Conservation (phyloP, 345 rosid species). For the Gossypium australe region DNA sequence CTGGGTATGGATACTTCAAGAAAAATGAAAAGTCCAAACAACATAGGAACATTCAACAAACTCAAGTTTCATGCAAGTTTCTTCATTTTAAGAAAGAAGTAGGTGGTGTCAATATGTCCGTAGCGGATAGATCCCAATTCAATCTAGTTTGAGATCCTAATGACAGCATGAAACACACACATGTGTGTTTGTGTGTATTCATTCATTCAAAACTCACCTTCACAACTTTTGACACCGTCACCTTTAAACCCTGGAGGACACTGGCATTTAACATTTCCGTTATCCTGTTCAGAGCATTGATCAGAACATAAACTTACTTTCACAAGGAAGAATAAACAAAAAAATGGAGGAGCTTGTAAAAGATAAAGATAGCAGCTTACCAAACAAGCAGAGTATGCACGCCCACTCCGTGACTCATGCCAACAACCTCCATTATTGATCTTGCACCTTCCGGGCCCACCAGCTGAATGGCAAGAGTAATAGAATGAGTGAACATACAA, state of each 20-base stretch:
- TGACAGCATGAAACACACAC: neutral
- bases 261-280: conserved; percentile 60
- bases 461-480: conserved; percentile 29
- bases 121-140: neutral
- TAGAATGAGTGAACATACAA: too few relatives aligned
- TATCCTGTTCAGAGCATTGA: conserved; percentile 46
- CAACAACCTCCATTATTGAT: conserved; percentile 78
- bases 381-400: conserved; percentile 61
- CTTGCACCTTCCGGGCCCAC: conserved; percentile 73
- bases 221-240: neutral
- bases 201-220: conserved; percentile 33
- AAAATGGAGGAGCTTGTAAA: neutral
- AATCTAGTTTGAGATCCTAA: conserved; percentile 1
- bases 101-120: neutral
- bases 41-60: neutral
- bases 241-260: conserved; percentile 63
- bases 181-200: neutral
- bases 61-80: neutral
- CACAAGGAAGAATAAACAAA: neutral
- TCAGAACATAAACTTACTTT: conserved; percentile 16
- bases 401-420: conserved; percentile 47
- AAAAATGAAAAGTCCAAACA: neutral
- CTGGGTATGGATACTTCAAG: neutral
- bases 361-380: conserved; percentile 35
- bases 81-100: neutral